phyloP scores from a whole-genome alignment of 257 asterid species.

The Solanum neorickii region DNA sequence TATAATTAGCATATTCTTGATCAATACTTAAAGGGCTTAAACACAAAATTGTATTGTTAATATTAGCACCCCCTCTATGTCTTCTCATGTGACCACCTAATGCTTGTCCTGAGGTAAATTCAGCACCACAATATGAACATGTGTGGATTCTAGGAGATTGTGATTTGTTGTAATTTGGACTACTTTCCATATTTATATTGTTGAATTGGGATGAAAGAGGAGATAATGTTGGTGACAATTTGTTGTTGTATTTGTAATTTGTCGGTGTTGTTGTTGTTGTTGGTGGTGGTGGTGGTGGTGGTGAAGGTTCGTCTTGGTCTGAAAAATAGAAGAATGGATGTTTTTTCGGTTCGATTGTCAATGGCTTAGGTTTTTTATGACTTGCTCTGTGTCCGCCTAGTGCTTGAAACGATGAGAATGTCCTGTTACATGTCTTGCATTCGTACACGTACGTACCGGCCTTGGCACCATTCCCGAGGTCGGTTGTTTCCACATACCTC shows the following conservation, averaged over 20 bases:
- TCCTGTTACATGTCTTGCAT: constrained; percentile 70
- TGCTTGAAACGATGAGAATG: constrained; percentile 83
- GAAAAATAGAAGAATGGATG: background rate
- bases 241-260: background rate
- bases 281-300: background rate
- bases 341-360: constrained; percentile 4
- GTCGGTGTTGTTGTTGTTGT: background rate
- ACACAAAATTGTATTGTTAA: background rate
- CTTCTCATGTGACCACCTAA: constrained; percentile 42
- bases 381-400: constrained; percentile 93
- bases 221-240: background rate
- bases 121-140: constrained; percentile 35
- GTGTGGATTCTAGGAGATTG: constrained; percentile 15
- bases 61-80: constrained; percentile 16
- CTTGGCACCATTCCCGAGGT: constrained; percentile 15
- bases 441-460: constrained; percentile 36
- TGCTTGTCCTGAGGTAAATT: constrained; percentile 33
- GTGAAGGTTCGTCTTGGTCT: constrained; percentile 14
- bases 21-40: constrained; percentile 16
- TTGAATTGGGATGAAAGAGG: constrained; percentile 14
- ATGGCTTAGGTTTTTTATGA: constrained; percentile 24
- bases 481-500: constrained; percentile 14
- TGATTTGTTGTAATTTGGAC: background rate
- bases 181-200: constrained; percentile 1
- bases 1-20: constrained; percentile 7